A percentile compares a stretch with the other conserved stretches of the same genome.
Conservation (phyloP, 768 basidiomycete species). For the Tulasnella sp. region DNA sequence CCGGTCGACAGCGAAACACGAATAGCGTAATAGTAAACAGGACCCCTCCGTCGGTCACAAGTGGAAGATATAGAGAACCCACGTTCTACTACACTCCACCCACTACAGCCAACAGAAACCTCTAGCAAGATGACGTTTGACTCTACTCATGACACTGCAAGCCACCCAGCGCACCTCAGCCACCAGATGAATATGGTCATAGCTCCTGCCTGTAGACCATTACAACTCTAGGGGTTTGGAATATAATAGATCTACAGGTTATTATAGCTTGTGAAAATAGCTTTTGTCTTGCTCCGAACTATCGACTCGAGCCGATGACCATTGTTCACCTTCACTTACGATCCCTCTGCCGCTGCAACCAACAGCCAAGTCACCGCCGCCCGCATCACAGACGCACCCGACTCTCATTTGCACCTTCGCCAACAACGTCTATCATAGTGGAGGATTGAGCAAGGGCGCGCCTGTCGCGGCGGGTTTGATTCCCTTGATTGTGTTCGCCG, state of each 20-base stretch:
- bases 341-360: conserved; percentile 4
- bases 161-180: neutral
- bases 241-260: neutral
- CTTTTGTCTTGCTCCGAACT: conserved; percentile 31
- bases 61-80: no score
- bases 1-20: no score
- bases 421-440: conserved; percentile 10
- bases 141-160: neutral
- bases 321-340: conserved; percentile 31
- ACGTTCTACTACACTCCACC: neutral
- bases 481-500: conserved; percentile 16
- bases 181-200: conserved; percentile 1
- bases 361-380: conserved; percentile 2
- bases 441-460: conserved; percentile 17
- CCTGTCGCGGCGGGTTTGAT: conserved; percentile 22
- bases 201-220: neutral
- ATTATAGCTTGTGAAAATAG: conserved; percentile 23
- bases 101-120: no score
- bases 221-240: neutral
- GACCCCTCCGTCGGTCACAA: no score
- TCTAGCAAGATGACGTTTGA: neutral
- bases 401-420: neutral
- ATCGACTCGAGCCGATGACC: conserved; percentile 30
- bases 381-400: conserved; percentile 8
- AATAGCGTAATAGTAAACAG: no score